phyloP scores from a whole-genome alignment of 495 filamentous ascomycete genomes.

The Haplographium delicatum region DNA sequence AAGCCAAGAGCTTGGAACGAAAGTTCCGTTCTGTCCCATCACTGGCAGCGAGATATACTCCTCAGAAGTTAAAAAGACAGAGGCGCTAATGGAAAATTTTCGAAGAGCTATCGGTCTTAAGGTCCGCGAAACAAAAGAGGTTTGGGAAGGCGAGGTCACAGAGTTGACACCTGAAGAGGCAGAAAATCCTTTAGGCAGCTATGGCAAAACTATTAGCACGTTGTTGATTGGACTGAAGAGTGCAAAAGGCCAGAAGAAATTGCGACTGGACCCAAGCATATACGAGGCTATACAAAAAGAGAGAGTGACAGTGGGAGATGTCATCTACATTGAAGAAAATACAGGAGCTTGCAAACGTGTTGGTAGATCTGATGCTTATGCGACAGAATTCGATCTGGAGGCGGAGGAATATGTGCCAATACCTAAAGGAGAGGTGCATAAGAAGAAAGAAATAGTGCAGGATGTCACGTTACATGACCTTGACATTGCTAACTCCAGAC shows the following conservation, averaged over 20 bases:
- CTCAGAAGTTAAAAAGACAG: slow-evolving; percentile 97
- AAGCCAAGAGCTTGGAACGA: slow-evolving; percentile 90
- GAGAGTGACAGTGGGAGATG: slow-evolving; percentile 89
- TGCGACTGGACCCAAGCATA: slow-evolving; percentile 92
- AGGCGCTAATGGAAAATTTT: slow-evolving; percentile 98
- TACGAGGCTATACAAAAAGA: slow-evolving; percentile 99
- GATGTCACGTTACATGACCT: slow-evolving; percentile 96
- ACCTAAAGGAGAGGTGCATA: slow-evolving; percentile 97
- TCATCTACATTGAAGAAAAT: slow-evolving; percentile 98
- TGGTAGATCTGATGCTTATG: slow-evolving; percentile 90
- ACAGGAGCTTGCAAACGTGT: slow-evolving; percentile 96
- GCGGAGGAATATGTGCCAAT: slow-evolving; percentile 98
- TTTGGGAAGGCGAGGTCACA: slow-evolving; percentile 95
- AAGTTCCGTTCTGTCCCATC: slow-evolving; percentile 96
- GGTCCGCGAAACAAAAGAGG: slow-evolving; percentile 96
- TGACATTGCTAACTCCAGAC: slow-evolving; percentile 91
- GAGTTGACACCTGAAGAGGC: slow-evolving; percentile 93
- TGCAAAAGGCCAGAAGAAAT: slow-evolving; percentile 90
- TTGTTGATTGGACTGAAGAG: slow-evolving; percentile 86
- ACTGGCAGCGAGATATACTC: slow-evolving; percentile 96
- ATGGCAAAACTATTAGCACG: slow-evolving; percentile 90
- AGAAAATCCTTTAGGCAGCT: slow-evolving; percentile 95
- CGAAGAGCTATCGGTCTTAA: slow-evolving; percentile 90
- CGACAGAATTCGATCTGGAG: slow-evolving; percentile 96
- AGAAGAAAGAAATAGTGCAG: slow-evolving; percentile 99